A percentile compares a stretch with the other conserved stretches of the same genome.
These are phyloP conservation scores for Filosporella fistucella DNA, from an alignment of 495 filamentous ascomycete genomes.

Conservation along the genomic window DNA sequence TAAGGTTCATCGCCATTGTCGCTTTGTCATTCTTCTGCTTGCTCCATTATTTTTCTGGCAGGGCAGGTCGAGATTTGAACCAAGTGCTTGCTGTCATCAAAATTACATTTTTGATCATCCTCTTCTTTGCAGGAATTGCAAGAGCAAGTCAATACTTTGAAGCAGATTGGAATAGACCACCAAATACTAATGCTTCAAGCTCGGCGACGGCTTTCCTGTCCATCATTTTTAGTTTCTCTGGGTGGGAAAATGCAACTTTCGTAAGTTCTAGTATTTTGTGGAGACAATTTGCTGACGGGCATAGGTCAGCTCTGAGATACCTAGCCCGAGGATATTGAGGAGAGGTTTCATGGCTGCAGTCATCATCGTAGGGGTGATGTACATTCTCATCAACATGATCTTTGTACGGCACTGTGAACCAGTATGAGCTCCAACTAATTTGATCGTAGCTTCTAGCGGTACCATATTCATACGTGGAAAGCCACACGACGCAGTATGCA, in stretches of 20 bases:
- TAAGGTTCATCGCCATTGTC: not conserved
- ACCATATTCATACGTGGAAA: not conserved
- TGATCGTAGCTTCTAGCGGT: not conserved
- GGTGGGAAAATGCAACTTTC: slow-evolving; percentile 12
- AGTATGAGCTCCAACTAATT: not conserved
- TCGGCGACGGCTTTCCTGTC: not conserved
- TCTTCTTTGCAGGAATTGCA: not conserved
- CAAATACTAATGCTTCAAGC: not conserved
- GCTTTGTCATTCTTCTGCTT: not conserved
- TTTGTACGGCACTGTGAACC: not conserved
- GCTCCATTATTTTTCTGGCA: not conserved
- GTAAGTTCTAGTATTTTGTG: slow-evolving; percentile 1
- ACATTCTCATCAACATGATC: not conserved
- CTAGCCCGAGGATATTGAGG: not conserved
- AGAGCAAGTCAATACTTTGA: not conserved
- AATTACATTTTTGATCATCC: not conserved
- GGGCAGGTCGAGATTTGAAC: not conserved
- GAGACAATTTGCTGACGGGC: not conserved
- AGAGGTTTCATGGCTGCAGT: not conserved
- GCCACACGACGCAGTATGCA: not conserved
- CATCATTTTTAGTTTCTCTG: slow-evolving; percentile 3
- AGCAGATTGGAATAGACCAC: not conserved
- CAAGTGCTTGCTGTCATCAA: not conserved
- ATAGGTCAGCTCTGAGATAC: not conserved
- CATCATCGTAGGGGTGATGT: not conserved